Conservation (phyloP, 1,284 basidiomycete species). For the Malassezia sympodialis region DNA sequence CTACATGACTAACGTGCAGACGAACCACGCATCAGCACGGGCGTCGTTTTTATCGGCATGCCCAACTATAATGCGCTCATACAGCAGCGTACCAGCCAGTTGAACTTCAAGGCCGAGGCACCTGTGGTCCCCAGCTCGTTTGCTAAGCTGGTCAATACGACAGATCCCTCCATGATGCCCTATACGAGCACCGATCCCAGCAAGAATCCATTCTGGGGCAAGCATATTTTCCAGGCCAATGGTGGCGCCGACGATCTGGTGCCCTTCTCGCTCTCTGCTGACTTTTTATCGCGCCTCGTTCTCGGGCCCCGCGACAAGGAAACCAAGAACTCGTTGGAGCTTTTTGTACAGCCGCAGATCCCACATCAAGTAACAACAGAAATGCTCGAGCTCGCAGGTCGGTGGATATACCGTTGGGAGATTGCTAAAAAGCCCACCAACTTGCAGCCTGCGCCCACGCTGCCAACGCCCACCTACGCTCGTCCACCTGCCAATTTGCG, state of each 20-base stretch:
- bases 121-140: conserved; percentile 19
- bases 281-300: conserved; percentile 29
- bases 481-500: not conserved
- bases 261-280: conserved; percentile 28
- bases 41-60: conserved; percentile 63
- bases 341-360: conserved; percentile 1
- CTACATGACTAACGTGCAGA: not conserved
- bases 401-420: conserved; percentile 14
- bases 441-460: not conserved
- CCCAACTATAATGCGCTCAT: conserved; percentile 55
- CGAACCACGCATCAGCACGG: conserved; percentile 60
- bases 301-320: conserved; percentile 11
- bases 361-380: conserved; percentile 1
- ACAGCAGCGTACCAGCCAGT: conserved; percentile 9
- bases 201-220: conserved; percentile 34
- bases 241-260: conserved; percentile 40
- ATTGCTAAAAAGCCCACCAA: not conserved
- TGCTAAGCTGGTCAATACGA: conserved; percentile 12
- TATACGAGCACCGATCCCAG: conserved; percentile 14
- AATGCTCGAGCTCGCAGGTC: conserved; percentile 9
- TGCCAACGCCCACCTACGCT: not conserved
- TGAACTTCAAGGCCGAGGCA: conserved; percentile 17
- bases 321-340: conserved; percentile 2
- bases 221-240: conserved; percentile 33
- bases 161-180: conserved; percentile 16